Base-by-base conservation (phyloP, 1,284 basidiomycete species). In the Sphaerobolus stellatus region DNA sequence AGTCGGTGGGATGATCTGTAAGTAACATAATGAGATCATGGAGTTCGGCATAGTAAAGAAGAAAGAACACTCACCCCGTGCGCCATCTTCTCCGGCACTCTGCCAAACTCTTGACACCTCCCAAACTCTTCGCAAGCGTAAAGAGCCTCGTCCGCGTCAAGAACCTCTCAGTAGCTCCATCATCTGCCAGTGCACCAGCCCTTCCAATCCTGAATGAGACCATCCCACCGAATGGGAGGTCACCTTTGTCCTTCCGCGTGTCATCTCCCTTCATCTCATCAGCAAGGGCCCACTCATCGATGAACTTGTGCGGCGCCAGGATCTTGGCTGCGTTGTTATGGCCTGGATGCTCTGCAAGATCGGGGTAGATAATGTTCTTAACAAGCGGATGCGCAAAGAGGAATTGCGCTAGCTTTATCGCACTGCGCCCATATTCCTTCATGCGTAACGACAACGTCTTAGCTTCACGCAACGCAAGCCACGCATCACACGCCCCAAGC, bases 361-460 rank as follows among this genome's bases (percentile, higher is more conserved):
- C 95, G 1, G 94, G 94, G 73, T 98, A 98, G 52, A 91, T 82
- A 43, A 97, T 92, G 31, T 82, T 79, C 61, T 86, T 81, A 31
- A 97, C 88, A 50, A 75, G 72, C 1, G 56, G 81, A 75, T 44
- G 77, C 5, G 66, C 61, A 56, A 82, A 67, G 9, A 98, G 78
- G 41, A 78, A 84, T 16, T 76, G 74, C 0, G 94, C 93, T 29
- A 98, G 78, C 4, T 75, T 74, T 5, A 98, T 75, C 3, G 92
- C 95, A 62, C 93, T 95, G 45, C 80, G 59, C 1, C 94, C 94
- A 64, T 98, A 94, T 33, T 86, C 83, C 59, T 90, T 83, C 85
- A 95, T 93, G 36, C 94, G 81, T 2, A 97, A 74, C 56, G 86
- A 82, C 4, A 97, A 82, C 5, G 95, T 98, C 79, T 98, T 98